Conservation (phyloP, 192 early-diverging fungal species). For the Coemansia sp. region DNA sequence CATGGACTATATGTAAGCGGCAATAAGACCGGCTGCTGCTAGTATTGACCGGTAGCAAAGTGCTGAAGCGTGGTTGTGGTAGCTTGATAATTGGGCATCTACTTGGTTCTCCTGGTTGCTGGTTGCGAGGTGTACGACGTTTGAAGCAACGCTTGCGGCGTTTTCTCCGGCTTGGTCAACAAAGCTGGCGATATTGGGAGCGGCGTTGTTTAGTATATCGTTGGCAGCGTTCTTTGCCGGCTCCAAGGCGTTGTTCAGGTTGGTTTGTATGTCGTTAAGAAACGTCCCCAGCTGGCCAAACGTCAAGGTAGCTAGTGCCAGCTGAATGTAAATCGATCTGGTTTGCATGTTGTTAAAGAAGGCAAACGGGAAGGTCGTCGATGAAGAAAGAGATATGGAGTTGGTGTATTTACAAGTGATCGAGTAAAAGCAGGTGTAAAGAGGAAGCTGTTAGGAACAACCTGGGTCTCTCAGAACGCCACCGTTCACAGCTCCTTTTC, state of each 20-base stretch:
- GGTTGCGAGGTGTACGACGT: slow-evolving; percentile 16
- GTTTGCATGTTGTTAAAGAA: slow-evolving; percentile 5
- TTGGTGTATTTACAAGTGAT: background rate
- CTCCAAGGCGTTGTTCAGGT: slow-evolving; percentile 7
- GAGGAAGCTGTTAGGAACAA: background rate
- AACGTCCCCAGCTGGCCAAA: background rate
- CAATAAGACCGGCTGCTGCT: background rate
- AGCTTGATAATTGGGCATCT: slow-evolving; percentile 32
- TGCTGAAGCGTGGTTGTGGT: slow-evolving; percentile 13
- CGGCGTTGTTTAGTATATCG: slow-evolving; percentile 11
- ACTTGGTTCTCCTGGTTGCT: slow-evolving; percentile 27
- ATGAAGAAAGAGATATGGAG: background rate
- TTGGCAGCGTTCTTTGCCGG: slow-evolving; percentile 18
- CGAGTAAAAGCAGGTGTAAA: background rate
- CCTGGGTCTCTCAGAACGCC: background rate
- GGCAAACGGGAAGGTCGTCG: background rate
- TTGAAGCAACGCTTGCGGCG: slow-evolving; percentile 19
- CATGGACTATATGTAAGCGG: background rate
- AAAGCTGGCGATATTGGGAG: slow-evolving; percentile 23
- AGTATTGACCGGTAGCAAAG: background rate
- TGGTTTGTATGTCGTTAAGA: slow-evolving; percentile 6
- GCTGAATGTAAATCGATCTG: background rate
- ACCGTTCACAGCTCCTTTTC: background rate
- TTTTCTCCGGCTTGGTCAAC: slow-evolving; percentile 27
- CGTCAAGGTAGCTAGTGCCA: background rate